These are phyloP conservation scores for Ruellia speciosa DNA, from an alignment of 305 asterid species.

Conservation along the genomic window DNA sequence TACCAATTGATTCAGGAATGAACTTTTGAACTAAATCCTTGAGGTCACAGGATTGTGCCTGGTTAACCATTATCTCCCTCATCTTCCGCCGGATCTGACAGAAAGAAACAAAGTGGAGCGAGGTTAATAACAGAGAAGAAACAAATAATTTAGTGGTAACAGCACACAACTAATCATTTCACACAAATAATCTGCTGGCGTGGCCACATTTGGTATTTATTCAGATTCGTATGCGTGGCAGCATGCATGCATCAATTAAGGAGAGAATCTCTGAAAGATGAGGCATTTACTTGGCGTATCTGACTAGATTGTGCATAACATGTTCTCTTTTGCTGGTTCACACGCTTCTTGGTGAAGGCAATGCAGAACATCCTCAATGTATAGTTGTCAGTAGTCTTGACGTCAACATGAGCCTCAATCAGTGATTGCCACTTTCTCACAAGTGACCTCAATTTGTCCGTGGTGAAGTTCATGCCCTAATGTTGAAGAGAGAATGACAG, in stretches of 20 bases:
- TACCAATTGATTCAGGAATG: conserved; percentile 76
- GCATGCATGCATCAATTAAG: no score
- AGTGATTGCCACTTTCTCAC: conserved; percentile 78
- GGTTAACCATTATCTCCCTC: conserved; percentile 71
- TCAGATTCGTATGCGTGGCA: neutral
- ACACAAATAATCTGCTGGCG: neutral
- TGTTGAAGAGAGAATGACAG: neutral
- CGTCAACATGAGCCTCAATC: conserved; percentile 92
- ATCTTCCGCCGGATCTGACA: conserved; percentile 73
- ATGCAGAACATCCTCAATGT: conserved; percentile 77
- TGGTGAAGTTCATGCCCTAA: conserved; percentile 83
- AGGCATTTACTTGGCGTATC: conserved; percentile 53
- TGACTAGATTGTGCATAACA: conserved; percentile 88
- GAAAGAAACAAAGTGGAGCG: neutral
- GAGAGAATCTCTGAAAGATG: neutral
- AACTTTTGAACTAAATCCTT: conserved; percentile 77
- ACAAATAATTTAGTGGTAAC: neutral
- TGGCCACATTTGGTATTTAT: neutral
- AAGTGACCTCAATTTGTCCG: conserved; percentile 78
- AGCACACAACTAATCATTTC: neutral
- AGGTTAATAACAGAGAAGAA: no score
- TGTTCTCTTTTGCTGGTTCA: conserved; percentile 79
- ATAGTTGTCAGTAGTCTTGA: conserved; percentile 68
- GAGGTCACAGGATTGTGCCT: conserved; percentile 65
- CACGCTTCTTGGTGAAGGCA: conserved; percentile 82